Base-by-base conservation (phyloP, 768 basidiomycete genomes). In the Xerocomellus amylosporus region DNA sequence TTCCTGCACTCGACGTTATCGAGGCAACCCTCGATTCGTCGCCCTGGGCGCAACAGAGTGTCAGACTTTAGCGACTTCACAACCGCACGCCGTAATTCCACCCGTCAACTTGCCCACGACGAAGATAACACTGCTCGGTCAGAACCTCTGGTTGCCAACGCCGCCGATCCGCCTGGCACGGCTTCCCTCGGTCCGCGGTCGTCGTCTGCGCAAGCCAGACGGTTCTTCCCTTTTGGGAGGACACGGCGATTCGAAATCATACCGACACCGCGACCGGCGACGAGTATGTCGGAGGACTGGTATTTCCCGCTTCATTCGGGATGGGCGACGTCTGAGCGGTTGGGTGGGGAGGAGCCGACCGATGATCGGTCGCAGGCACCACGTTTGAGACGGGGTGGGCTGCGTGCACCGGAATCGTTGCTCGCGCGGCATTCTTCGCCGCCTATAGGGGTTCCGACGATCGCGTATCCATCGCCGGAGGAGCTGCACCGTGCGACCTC, bases 21-120 rank as follows among this genome's bases (percentile, higher is more conserved):
- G 17, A 82, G 87, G 33, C 84, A 85, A 56, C 70, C 81, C 0
- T 82, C 85, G 20, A 74, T 87, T 44, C 85, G 86, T 26, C 85
- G 86, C 22, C 75, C 82, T 2, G 62, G 73, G 31, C 75, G 78
- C 5, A 77, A 78, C 28, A 74, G 87, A 33, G 75, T 81, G 14
- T 75, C 81, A 14, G 87, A 90, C 58, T 89, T 90, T 67, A 84
- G 78, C 63, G 88, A 90, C 26, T 89, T 86, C 58, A 85, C 87
- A 0, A 68, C 80, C 22, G 83, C 82, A 13, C 82, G 88, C 30
- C 80, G 88, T 48, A 80, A 80, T 17, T 72, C 74, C 5, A 80
- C 68, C 0, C 71, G 77, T 3, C 71, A 69, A 40, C 53, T 66
- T 36, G 50, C 63, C n/a, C 63, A 63, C 41, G 70, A 69, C 17